Percentiles rank a stretch among this genome's conserved stretches.
phyloP scores from a whole-genome alignment of 176 grass and related monocot genomes.

The Juncus effusus region DNA sequence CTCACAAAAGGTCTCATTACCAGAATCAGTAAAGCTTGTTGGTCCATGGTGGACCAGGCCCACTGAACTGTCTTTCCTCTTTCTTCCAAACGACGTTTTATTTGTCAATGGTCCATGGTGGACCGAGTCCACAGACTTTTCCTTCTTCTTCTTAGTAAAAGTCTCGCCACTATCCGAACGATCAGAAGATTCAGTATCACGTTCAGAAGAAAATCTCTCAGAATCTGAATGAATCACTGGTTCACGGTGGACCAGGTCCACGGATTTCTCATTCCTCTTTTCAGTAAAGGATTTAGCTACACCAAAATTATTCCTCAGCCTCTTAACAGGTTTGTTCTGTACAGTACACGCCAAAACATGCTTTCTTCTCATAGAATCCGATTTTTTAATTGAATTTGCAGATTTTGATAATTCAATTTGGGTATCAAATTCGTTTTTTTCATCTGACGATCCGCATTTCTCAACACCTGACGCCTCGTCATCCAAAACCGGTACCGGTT shows the following conservation, averaged over 20 bases:
- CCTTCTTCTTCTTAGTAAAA: constrained; percentile 13
- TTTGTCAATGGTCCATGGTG: neutral
- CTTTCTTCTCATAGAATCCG: neutral
- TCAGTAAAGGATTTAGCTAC: constrained; percentile 2
- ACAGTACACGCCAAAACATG: neutral
- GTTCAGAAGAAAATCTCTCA: neutral
- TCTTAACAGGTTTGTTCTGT: constrained; percentile 4
- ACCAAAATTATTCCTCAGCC: neutral
- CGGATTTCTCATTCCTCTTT: constrained; percentile 13
- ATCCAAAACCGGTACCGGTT: constrained; percentile 29
- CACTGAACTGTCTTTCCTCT: constrained; percentile 10
- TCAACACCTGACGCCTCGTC: constrained; percentile 79
- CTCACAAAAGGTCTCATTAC: constrained; percentile 25
- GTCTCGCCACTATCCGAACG: neutral
- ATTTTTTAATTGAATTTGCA: constrained; percentile 6
- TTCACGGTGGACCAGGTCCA: constrained; percentile 2
- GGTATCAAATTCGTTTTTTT: constrained; percentile 21
- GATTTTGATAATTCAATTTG: constrained; percentile 5
- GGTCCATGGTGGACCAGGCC: constrained; percentile 21
- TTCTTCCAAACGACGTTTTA: constrained; percentile 2
- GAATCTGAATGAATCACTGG: neutral
- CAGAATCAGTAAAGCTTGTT: constrained; percentile 2
- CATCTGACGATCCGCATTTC: constrained; percentile 70
- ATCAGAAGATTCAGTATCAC: neutral
- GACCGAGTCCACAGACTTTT: constrained; percentile 7